phyloP scores from a whole-genome alignment of 768 basidiomycete species.

The Hirschioporus abietinus region DNA sequence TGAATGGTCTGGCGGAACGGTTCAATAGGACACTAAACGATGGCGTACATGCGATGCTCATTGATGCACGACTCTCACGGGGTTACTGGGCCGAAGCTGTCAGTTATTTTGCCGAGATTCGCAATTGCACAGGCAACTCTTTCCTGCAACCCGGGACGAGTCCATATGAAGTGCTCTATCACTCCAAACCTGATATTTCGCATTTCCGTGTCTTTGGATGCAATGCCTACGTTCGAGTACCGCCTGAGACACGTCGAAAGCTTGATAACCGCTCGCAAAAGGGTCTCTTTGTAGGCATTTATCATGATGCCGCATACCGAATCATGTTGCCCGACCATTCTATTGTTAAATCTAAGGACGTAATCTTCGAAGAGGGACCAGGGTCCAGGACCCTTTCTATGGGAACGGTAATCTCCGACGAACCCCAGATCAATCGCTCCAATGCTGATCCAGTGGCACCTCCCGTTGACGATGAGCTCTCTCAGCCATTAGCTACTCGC shows the following conservation, averaged over 20 bases:
- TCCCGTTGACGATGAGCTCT: no score
- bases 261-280: constrained; percentile 13
- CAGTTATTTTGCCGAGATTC: not conserved
- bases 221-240: constrained; percentile 18
- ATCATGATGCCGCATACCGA: constrained; percentile 10
- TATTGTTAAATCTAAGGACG: no score
- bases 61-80: constrained; percentile 21
- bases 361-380: no score
- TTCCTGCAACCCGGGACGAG: constrained; percentile 10
- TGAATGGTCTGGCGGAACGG: constrained; percentile 33
- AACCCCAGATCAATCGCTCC: no score
- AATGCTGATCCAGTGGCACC: no score
- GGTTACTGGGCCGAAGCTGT: constrained; percentile 29
- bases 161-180: constrained; percentile 19
- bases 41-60: constrained; percentile 26
- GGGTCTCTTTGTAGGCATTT: constrained; percentile 16
- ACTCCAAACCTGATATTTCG: constrained; percentile 19
- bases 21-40: constrained; percentile 28
- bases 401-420: no score
- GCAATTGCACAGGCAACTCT: not conserved
- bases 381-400: no score
- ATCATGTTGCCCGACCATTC: no score
- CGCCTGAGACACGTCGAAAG: constrained; percentile 22
- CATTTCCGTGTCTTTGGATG: constrained; percentile 18
- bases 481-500: no score